Base-by-base conservation (phyloP, 2,329 filamentous ascomycete species). In the Colletotrichum sp. region DNA sequence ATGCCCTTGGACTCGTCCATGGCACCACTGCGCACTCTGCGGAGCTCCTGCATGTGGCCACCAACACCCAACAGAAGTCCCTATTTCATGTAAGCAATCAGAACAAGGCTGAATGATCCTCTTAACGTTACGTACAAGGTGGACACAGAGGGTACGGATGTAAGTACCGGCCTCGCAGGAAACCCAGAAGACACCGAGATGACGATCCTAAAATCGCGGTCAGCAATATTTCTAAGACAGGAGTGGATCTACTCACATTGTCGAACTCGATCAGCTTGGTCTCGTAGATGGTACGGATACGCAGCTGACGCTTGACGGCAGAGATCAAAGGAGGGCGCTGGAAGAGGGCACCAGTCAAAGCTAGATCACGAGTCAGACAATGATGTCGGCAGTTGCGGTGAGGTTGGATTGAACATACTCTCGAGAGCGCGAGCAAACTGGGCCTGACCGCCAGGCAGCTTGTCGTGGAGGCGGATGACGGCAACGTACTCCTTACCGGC, bases 401-500 rank as follows among this genome's bases (percentile, higher is more conserved):
- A 26, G 13, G 32, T 64, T 26, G 36, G 36, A 48, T 59, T 48
- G 7, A 61, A 72, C 77, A 77, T 36, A 78, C 77, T 98, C 91
- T 99, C 97, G 73, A 99, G 92, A 76, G 96, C 97, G 82, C 96
- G 94, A 74, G 95, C 94, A 82, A 99, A 96, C 86, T 98, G 96
- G 59, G 95, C 93, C 89, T 98, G 94, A 81, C 96, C 96, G 79
- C 96, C 97, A 69, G 96, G 95, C 71, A 99, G 91, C 88, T 96
- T 98, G 88, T 98, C 96, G 87, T 99, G 97, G 78, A 99, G 91
- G 82, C 97, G 93, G 82, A 99, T 95, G 77, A 99, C 96, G 82
- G 94, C 96, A 70, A 99, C 96, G 85, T 99, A 99, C 89, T 99
- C 97, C 90, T 99, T 99, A 91, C 97, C 97, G 77, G 97, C 97